Base-by-base conservation (phyloP, 176 grass and related monocot genomes). In the Tillandsia leiboldiana region DNA sequence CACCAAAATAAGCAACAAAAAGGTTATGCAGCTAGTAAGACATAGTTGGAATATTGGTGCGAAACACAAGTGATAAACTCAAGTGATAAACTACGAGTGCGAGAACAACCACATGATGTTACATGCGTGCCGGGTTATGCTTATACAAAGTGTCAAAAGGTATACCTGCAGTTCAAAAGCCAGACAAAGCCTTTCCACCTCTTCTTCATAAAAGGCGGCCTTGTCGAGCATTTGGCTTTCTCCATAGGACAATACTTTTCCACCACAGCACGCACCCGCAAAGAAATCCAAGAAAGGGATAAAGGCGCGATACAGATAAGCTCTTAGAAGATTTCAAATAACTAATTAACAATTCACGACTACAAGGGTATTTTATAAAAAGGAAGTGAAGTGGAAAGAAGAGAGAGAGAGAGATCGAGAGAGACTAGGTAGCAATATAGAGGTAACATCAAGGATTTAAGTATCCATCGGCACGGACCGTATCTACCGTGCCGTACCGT, bases 141-240 rank as follows among this genome's bases (percentile, higher is more conserved):
- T 42, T 48, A 33, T 22, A 20, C 33, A 42, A 42, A 18, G 2
- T 27, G 9, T n/a, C 12, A 48, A 64, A 65, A 51, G 82, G 63
- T 2, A 63, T 84, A 99, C 94, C 82, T 99, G 94, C 22, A 93
- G 94, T 69, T 99, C 90, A 51, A 93, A 99, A 24, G 94, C 68
- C 70, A 90, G 73, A 50, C 94, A 88, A 47, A 99, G 70, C 73
- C 90, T 93, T 71, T 79, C 73, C 11, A 99, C 94, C 75, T 99
- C 94, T 77, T 99, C 94, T 71, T 93, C 94, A 2, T 93, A 99
- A 12, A 99, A 99, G 67, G 33, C 20, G 29, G 89, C 84, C 77
- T 99, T 93, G 82, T 99, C 90, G 75, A 99, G 74, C 94, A 99
- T 99, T 72, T 99, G 94, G 56, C 86, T 90, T 87, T 99, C 94